Percentiles rank a stretch among this genome's conserved stretches.
These are phyloP conservation scores for Naganishia kalamii DNA, from an alignment of 768 basidiomycete genomes.

Conservation along the genomic window DNA sequence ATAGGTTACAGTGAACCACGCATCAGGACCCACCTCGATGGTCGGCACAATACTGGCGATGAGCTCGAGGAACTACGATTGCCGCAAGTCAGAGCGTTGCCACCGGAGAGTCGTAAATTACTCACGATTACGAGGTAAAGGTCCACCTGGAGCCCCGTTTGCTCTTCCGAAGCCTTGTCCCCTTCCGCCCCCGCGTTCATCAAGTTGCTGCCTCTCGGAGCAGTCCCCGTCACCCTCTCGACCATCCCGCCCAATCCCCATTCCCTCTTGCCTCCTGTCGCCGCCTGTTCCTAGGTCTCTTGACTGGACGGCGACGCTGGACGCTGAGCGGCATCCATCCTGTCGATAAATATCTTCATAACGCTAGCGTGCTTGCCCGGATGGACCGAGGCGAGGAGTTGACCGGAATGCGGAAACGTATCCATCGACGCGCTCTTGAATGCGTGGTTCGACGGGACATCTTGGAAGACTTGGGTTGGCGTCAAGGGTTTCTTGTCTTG, in stretches of 20 bases:
- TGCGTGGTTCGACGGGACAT: slow-evolving; percentile 93
- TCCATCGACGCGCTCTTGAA: slow-evolving; percentile 99
- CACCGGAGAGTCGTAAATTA: background rate
- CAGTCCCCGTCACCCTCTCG: slow-evolving; percentile 60
- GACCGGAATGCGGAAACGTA: slow-evolving; percentile 85
- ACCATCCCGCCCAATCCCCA: slow-evolving; percentile 67
- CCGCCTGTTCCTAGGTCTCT: slow-evolving; percentile 41
- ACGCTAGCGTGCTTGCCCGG: slow-evolving; percentile 98
- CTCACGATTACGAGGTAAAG: slow-evolving; percentile 78
- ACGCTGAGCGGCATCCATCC: slow-evolving; percentile 85
- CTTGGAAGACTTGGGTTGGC: slow-evolving; percentile 88
- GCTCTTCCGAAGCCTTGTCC: slow-evolving; percentile 56
- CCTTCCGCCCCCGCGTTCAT: slow-evolving; percentile 43
- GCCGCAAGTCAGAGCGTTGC: background rate
- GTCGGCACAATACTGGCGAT: slow-evolving; percentile 98
- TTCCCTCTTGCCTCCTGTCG: slow-evolving; percentile 53
- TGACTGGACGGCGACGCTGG: slow-evolving; percentile 47
- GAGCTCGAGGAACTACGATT: slow-evolving; percentile 79
- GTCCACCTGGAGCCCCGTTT: slow-evolving; percentile 86
- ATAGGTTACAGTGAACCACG: too few relatives aligned
- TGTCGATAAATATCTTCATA: slow-evolving; percentile 99
- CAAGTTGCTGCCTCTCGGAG: slow-evolving; percentile 8
- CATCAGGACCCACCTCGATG: slow-evolving; percentile 67
- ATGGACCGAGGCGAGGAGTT: slow-evolving; percentile 80
- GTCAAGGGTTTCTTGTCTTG: slow-evolving; percentile 84